Percentiles rank a stretch among this genome's conserved stretches.
These are phyloP conservation scores for Pisolithus thermaeus DNA, from an alignment of 1,284 basidiomycete genomes.

Conservation along the genomic window DNA sequence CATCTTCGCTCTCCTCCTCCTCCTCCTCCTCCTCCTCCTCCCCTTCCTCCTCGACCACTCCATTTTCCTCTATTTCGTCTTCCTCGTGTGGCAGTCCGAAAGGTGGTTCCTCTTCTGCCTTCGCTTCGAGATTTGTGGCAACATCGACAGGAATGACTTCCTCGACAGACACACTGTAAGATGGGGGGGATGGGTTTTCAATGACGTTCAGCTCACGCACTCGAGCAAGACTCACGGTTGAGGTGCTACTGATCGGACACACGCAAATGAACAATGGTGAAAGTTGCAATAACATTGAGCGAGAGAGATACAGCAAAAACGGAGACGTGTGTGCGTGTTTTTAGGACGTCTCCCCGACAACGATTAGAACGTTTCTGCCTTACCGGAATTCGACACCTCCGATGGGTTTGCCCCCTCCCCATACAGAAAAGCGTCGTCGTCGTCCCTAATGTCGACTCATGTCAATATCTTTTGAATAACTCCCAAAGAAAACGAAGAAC, in stretches of 20 bases:
- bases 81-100: slow-evolving; percentile 18
- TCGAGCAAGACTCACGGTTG: slow-evolving; percentile 46
- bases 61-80: slow-evolving; percentile 16
- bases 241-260: slow-evolving; percentile 37
- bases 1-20: slow-evolving; percentile 38
- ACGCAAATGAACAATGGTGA: slow-evolving; percentile 29
- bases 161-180: slow-evolving; percentile 43
- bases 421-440: slow-evolving; percentile 74
- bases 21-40: slow-evolving; percentile 25
- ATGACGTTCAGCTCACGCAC: slow-evolving; percentile 13
- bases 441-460: slow-evolving; percentile 37
- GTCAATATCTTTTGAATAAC: slow-evolving; percentile 21
- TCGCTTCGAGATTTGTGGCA: slow-evolving; percentile 44
- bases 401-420: slow-evolving; percentile 43
- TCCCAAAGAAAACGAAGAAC: slow-evolving; percentile 17
- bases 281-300: slow-evolving; percentile 37
- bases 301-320: slow-evolving; percentile 25
- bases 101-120: slow-evolving; percentile 33
- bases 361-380: slow-evolving; percentile 26
- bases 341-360: slow-evolving; percentile 15
- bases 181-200: slow-evolving; percentile 11
- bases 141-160: slow-evolving; percentile 39
- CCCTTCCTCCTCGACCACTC: slow-evolving; percentile 25
- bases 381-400: slow-evolving; percentile 39
- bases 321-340: slow-evolving; percentile 11